Conservation (phyloP, 2,329 filamentous ascomycete species). For the Talaromyces rugulosus region DNA sequence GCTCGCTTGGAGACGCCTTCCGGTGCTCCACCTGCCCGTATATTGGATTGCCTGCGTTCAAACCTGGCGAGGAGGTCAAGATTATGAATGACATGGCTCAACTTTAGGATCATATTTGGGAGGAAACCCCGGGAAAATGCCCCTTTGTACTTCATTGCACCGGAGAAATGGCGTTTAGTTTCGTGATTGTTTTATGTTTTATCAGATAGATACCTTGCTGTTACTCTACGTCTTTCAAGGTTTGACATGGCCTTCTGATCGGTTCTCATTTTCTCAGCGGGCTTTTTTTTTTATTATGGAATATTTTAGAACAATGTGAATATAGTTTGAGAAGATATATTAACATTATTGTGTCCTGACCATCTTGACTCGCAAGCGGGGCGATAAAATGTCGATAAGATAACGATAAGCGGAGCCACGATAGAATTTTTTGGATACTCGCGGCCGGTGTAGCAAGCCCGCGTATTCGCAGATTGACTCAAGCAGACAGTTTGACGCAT, state of each 20-base stretch:
- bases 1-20: slow-evolving; percentile 87
- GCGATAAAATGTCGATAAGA: slow-evolving; percentile 11
- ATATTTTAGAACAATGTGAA: background rate
- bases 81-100: slow-evolving; percentile 83
- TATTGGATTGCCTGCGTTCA: slow-evolving; percentile 90
- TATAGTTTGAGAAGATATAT: background rate
- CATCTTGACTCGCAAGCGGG: no score
- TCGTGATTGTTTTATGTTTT: background rate
- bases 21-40: slow-evolving; percentile 71
- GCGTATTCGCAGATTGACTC: background rate
- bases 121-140: background rate
- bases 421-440: slow-evolving; percentile 4
- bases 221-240: background rate
- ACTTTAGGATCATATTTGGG: slow-evolving; percentile 47
- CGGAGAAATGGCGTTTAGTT: background rate
- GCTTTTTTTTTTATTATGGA: background rate
- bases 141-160: background rate
- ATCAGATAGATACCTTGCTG: background rate
- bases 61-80: slow-evolving; percentile 90
- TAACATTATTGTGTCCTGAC: background rate
- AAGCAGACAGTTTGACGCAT: background rate
- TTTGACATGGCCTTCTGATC: background rate
- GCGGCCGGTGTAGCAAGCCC: background rate
- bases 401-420: slow-evolving; percentile 12
- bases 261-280: background rate